Evolutionary conservation across 768 basidiomycete genomes (phyloP), one percentile per base, ranked within the genome.

Genomic region (Lactarius sanguifluus): DNA sequence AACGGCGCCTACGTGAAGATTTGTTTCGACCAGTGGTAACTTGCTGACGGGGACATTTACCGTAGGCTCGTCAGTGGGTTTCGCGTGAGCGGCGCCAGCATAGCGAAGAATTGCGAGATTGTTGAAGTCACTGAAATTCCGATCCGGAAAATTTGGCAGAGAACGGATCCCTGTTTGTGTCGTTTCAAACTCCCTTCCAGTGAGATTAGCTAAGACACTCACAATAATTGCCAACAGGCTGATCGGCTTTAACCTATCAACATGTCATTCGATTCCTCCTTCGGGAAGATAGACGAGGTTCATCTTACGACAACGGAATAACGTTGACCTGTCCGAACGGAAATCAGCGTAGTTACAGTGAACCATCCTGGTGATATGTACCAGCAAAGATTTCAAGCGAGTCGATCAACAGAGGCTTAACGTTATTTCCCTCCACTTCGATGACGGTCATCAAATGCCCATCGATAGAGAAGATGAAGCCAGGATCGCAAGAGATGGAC

Each of bases 91-190:
- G 2, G 70, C 69, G 23, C 50, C 23, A 25, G 50, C 23, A 15
- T 71, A 71, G 40, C 58, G 70, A 38, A 71, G 62, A 34, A 71
- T 57, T 10, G 70, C 70, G 9, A 41, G 59, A 38, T 71, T 71
- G 56, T 59, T 56, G 45, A 43, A 12, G 18, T 15, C 41, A 30
- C 20, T 30, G 38, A 32, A 38, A 40, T 16, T 25, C 41, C 8
- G n/a, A 23, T 18, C 28, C 15, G 13, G 5, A 45, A 32, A 69
- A 62, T 56, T 25, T 16, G 59, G 59, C 18, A 40, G 6, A 30
- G 38, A 13, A 15, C 59, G 59, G 28, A 59, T 23, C 59, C 59
- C 56, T 57, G 30, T 12, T 32, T 9, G 30, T 28, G 55, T 56
- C 28, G 28, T 28, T 28, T 28, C 15, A 56, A 30, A 12, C 38